A percentile compares a stretch with the other conserved stretches of the same genome.
phyloP scores from a whole-genome alignment of 2,329 filamentous ascomycete genomes.

The Paraconiothyrium sp. region DNA sequence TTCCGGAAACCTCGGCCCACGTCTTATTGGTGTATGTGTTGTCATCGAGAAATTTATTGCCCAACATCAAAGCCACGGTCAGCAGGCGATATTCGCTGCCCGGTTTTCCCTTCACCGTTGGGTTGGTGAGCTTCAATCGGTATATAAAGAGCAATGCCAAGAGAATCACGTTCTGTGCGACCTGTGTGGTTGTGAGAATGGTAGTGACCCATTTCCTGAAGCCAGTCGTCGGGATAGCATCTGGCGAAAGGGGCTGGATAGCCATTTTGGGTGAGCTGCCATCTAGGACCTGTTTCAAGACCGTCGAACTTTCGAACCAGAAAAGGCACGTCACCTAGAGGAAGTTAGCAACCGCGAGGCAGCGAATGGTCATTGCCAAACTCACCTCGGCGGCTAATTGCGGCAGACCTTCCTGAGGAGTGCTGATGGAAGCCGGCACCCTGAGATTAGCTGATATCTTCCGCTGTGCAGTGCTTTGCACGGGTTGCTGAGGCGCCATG shows the following conservation, averaged over 20 bases:
- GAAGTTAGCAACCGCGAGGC: conserved; percentile 22
- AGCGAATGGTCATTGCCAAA: background rate
- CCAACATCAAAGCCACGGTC: conserved; percentile 95
- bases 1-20: conserved; percentile 96
- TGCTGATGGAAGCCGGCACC: conserved; percentile 48
- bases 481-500: conserved; percentile 16
- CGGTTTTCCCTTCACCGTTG: conserved; percentile 85
- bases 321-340: conserved; percentile 90
- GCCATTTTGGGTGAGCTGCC: conserved; percentile 55
- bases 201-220: conserved; percentile 95
- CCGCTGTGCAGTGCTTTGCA: conserved; percentile 35
- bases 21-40: conserved; percentile 99
- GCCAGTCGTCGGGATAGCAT: conserved; percentile 78
- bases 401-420: conserved; percentile 51
- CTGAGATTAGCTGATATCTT: conserved; percentile 49
- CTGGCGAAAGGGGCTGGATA: conserved; percentile 68
- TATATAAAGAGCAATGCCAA: conserved; percentile 93
- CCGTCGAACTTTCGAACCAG: conserved; percentile 93
- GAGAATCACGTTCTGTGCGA: conserved; percentile 93
- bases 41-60: conserved; percentile 98
- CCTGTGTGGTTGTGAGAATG: conserved; percentile 91
- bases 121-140: conserved; percentile 88
- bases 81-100: conserved; percentile 93
- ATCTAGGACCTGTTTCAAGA: conserved; percentile 77
- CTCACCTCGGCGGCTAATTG: conserved; percentile 54